phyloP scores from a whole-genome alignment of 192 early-diverging fungal genomes.

The Mortierella claussenii region DNA sequence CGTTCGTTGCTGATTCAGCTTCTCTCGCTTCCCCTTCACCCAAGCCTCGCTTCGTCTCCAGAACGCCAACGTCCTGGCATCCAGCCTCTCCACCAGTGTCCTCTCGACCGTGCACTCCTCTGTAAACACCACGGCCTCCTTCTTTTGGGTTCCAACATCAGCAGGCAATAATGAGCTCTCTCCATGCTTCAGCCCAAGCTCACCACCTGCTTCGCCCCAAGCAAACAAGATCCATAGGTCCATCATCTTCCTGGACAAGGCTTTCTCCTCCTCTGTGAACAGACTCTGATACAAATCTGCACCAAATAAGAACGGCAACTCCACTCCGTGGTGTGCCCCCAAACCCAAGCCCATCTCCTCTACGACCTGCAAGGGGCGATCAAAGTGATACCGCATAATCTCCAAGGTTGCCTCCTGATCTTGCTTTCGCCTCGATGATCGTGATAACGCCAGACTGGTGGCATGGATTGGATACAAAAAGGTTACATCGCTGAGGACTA shows the following conservation, averaged over 20 bases:
- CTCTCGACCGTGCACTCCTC: slow-evolving; percentile 45
- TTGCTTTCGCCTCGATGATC: background rate
- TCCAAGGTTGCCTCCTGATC: background rate
- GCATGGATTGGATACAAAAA: slow-evolving; percentile 39
- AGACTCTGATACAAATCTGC: slow-evolving; percentile 18
- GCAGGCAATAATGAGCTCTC: slow-evolving; percentile 25
- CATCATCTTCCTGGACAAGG: slow-evolving; percentile 29
- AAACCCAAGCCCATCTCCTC: slow-evolving; percentile 35
- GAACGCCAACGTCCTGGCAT: slow-evolving; percentile 31
- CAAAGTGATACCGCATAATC: slow-evolving; percentile 38
- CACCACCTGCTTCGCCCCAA: slow-evolving; percentile 36
- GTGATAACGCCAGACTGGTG: slow-evolving; percentile 8
- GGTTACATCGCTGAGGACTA: slow-evolving; percentile 18
- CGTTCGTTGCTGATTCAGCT: no score
- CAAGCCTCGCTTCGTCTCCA: slow-evolving; percentile 25
- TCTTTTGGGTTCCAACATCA: slow-evolving; percentile 27
- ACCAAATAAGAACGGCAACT: slow-evolving; percentile 38
- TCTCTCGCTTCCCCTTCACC: slow-evolving; percentile 10
- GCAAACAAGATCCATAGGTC: slow-evolving; percentile 45
- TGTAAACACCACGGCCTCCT: slow-evolving; percentile 42
- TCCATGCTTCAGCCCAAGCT: slow-evolving; percentile 23
- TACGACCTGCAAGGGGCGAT: slow-evolving; percentile 29
- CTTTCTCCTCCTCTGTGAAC: slow-evolving; percentile 37
- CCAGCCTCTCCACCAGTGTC: slow-evolving; percentile 34
- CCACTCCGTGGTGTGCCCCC: slow-evolving; percentile 42